phyloP scores from a whole-genome alignment of 768 basidiomycete species.

The Gloeopeniophorella convolvens region DNA sequence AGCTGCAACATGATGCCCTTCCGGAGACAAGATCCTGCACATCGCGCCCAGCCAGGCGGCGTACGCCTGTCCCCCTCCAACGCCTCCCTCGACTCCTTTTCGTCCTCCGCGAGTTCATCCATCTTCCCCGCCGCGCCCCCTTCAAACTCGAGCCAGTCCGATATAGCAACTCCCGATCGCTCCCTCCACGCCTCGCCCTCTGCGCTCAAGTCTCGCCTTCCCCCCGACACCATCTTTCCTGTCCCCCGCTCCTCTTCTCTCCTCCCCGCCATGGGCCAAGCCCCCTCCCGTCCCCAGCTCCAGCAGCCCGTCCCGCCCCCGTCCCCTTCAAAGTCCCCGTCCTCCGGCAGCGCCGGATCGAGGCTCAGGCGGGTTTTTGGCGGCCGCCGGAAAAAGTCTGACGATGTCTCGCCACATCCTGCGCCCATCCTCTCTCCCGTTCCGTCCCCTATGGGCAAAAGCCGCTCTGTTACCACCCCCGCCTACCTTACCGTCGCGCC shows the following conservation, averaged over 20 bases:
- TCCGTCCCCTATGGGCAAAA: slow-evolving; percentile 8
- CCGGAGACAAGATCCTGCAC: slow-evolving; percentile 18
- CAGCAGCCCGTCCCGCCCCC: slow-evolving; percentile 22
- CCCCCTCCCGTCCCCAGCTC: slow-evolving; percentile 25
- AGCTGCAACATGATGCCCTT: slow-evolving; percentile 12
- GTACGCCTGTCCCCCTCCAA: slow-evolving; percentile 35
- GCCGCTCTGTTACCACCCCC: slow-evolving; percentile 19
- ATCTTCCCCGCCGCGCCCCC: slow-evolving; percentile 33
- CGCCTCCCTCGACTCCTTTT: slow-evolving; percentile 38
- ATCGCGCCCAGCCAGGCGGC: slow-evolving; percentile 12
- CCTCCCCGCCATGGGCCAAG: slow-evolving; percentile 35
- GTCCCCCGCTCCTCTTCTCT: slow-evolving; percentile 29
- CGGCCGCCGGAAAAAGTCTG: slow-evolving; percentile 50
- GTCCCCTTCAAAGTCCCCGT: slow-evolving; percentile 19
- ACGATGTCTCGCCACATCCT: slow-evolving; percentile 32
- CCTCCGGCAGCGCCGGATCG: slow-evolving; percentile 32
- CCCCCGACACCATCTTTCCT: slow-evolving; percentile 24
- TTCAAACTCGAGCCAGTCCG: slow-evolving; percentile 34
- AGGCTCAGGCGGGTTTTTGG: slow-evolving; percentile 57
- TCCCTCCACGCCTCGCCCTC: slow-evolving; percentile 29
- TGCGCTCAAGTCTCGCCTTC: slow-evolving; percentile 25
- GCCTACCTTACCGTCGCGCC: slow-evolving; percentile 21
- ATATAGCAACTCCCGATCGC: slow-evolving; percentile 40
- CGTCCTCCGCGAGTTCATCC: slow-evolving; percentile 37
- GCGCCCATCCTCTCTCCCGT: neutral